phyloP scores from a whole-genome alignment of 1,284 basidiomycete species.

The Hymenochaete sp. region DNA sequence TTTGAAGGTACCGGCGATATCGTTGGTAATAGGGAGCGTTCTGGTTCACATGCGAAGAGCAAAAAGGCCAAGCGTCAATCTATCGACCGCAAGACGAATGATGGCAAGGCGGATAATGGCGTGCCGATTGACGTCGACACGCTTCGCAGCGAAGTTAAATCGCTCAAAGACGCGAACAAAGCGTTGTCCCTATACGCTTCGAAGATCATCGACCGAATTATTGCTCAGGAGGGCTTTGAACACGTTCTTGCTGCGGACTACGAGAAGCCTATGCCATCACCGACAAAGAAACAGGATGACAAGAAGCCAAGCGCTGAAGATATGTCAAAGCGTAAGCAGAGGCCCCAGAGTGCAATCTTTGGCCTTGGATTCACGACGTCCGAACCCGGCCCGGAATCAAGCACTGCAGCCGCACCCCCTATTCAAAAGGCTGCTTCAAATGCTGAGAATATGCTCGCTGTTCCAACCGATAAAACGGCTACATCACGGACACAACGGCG shows the following conservation, averaged over 20 bases:
- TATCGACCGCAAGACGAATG: slow-evolving; percentile 29
- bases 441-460: background rate
- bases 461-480: slow-evolving; percentile 21
- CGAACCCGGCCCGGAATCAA: slow-evolving; percentile 24
- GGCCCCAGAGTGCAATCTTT: slow-evolving; percentile 54
- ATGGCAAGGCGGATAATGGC: slow-evolving; percentile 36
- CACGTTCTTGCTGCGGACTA: slow-evolving; percentile 87
- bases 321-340: slow-evolving; percentile 32
- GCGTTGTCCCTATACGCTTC: slow-evolving; percentile 89
- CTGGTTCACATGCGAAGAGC: slow-evolving; percentile 35
- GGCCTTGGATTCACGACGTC: slow-evolving; percentile 36
- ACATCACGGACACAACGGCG: slow-evolving; percentile 48
- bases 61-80: slow-evolving; percentile 48
- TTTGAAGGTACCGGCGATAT: slow-evolving; percentile 39
- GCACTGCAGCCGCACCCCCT: slow-evolving; percentile 1
- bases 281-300: slow-evolving; percentile 19
- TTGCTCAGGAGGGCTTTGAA: slow-evolving; percentile 89
- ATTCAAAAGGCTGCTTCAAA: slow-evolving; percentile 18
- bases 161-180: slow-evolving; percentile 90
- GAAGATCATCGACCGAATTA: slow-evolving; percentile 94
- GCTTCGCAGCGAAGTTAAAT: slow-evolving; percentile 75
- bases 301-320: slow-evolving; percentile 20
- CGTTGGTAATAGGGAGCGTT: slow-evolving; percentile 44
- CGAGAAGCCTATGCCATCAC: slow-evolving; percentile 35
- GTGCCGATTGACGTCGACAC: slow-evolving; percentile 52